phyloP scores from a whole-genome alignment of 164 flowering plant species.

The Magnolia officinalis region DNA sequence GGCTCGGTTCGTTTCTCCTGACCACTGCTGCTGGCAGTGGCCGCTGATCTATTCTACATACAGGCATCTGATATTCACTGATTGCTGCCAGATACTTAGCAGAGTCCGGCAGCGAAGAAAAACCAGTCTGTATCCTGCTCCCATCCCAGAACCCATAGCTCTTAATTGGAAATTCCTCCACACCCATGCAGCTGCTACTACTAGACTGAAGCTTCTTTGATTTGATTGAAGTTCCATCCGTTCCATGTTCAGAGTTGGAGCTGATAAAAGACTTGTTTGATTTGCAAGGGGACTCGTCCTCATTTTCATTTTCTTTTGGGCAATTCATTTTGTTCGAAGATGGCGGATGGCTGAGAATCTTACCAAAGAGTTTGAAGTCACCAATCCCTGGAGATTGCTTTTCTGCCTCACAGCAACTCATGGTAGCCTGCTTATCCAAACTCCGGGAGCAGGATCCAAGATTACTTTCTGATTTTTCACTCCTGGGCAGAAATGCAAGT shows the following conservation, averaged over 20 bases:
- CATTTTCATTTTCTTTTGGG: slow-evolving; percentile 24
- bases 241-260: slow-evolving; percentile 25
- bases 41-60: slow-evolving; percentile 44
- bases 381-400: slow-evolving; percentile 42
- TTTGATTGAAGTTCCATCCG: slow-evolving; percentile 23
- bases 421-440: background rate
- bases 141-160: slow-evolving; percentile 79
- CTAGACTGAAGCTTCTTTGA: slow-evolving; percentile 33
- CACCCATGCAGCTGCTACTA: slow-evolving; percentile 27
- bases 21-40: slow-evolving; percentile 25
- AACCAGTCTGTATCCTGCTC: slow-evolving; percentile 51
- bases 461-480: slow-evolving; percentile 23
- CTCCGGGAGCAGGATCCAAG: slow-evolving; percentile 24
- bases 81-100: slow-evolving; percentile 69
- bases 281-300: slow-evolving; percentile 14
- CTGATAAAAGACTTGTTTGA: slow-evolving; percentile 21
- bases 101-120: slow-evolving; percentile 57
- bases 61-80: slow-evolving; percentile 30
- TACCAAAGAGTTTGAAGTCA: slow-evolving; percentile 80
- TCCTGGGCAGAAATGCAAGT: slow-evolving; percentile 24
- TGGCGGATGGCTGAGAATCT: slow-evolving; percentile 55
- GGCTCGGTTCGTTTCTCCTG: slow-evolving; percentile 31
- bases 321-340: slow-evolving; percentile 32
- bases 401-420: slow-evolving; percentile 39
- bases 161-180: slow-evolving; percentile 48